Evolutionary conservation across 176 grass and related monocot genomes (phyloP), one percentile per base, ranked within the genome.

Genomic region (Secale cereale): DNA sequence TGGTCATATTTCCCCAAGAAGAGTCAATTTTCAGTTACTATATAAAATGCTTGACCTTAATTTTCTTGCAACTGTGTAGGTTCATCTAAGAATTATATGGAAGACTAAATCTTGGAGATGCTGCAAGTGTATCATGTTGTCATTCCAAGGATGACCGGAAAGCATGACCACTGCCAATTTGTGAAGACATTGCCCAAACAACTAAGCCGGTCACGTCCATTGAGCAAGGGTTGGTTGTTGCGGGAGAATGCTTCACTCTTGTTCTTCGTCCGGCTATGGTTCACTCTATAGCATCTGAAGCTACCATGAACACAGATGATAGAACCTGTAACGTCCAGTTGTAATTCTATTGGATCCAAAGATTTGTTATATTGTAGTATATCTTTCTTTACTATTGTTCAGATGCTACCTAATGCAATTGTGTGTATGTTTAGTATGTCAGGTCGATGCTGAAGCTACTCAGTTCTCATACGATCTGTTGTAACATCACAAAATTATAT

Each of bases 71-170:
- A 46, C 27, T 26, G 78, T 83, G 35, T 69, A 88, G 86, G 73
- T 70, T 83, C 63, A 83, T 83, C 59, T 87, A 60, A 33, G 13
- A 78, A 83, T 15, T 78, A 48, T 88, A 77, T 82, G 64, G 64
- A 83, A 61, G 74, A 78, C 37, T 45, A 83, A 61, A 50, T 60
- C 74, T 74, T 52, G 27, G 80, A 78, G 73, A 78, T 88, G 73
- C 28, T 78, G 80, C 35, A 61, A 77, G 50, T 60, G 73, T 78
- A 78, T 78, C 64, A 70, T 70, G 62, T 29, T 77, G 27, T 46
- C 52, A 70, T 62, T 77, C 61, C 86, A 67, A 78, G 63, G 64
- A 10, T n/a, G 7, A 68, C 29, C 37, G 28, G 78, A 61, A 60
- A 36, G 73, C 73, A 78, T 50, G 72, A 70, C 60, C 48, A 28